These are phyloP conservation scores for Citrus medica DNA, from an alignment of 345 rosid genomes.

Conservation along the genomic window DNA sequence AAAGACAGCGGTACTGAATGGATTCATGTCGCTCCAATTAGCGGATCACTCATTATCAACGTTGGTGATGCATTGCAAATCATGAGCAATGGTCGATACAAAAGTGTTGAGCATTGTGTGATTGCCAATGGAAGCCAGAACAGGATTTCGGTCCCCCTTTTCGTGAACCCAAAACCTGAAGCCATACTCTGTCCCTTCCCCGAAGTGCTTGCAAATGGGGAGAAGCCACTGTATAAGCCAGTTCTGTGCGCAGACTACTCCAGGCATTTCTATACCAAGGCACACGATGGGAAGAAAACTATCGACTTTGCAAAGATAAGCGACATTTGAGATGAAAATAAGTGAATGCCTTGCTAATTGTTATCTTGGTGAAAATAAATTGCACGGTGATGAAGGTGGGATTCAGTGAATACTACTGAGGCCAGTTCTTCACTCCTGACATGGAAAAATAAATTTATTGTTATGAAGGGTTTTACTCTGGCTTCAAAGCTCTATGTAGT, in stretches of 20 bases:
- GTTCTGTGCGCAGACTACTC: constrained; percentile 27
- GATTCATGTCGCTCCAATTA: constrained; percentile 22
- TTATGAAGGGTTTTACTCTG: too few species aligned
- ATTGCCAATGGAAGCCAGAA: constrained; percentile 10
- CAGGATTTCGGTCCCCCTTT: constrained; percentile 23
- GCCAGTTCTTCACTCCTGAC: too few species aligned
- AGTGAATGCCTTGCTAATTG: too few species aligned
- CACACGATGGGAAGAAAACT: constrained; percentile 31
- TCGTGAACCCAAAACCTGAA: constrained; percentile 15
- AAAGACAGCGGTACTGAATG: constrained; percentile 9
- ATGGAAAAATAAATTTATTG: too few species aligned
- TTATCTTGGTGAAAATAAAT: background rate
- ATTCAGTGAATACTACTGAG: too few species aligned
- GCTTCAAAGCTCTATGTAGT: too few species aligned
- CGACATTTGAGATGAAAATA: background rate
- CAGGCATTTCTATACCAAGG: constrained; percentile 30
- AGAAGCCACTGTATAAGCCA: constrained; percentile 20
- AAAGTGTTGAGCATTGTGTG: constrained; percentile 8
- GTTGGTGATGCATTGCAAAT: constrained; percentile 21
- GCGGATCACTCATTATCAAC: constrained; percentile 17
- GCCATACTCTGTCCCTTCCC: constrained; percentile 16
- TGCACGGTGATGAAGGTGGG: background rate
- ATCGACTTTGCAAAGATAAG: constrained; percentile 21
- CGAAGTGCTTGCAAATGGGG: constrained; percentile 17
- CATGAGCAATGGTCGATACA: background rate